A percentile compares a stretch with the other conserved stretches of the same genome.
phyloP scores from a whole-genome alignment of 192 early-diverging fungal genomes.

The Backusella circina region DNA sequence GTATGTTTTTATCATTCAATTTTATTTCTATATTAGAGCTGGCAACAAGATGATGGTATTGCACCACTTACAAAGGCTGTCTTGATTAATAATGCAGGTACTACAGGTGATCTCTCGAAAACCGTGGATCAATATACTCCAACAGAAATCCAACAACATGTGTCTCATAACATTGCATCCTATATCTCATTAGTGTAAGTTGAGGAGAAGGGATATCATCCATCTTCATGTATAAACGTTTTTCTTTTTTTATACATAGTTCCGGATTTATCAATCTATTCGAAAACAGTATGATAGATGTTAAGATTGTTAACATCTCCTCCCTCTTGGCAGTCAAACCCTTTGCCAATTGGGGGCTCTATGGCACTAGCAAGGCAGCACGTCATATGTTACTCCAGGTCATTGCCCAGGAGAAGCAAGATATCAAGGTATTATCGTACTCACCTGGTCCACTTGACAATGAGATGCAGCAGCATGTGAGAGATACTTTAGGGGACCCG shows the following conservation, averaged over 20 bases:
- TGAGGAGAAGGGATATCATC: too few species aligned
- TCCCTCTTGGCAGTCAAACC: slow-evolving; percentile 72
- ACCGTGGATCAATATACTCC: slow-evolving; percentile 46
- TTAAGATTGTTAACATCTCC: slow-evolving; percentile 73
- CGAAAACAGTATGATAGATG: slow-evolving; percentile 16
- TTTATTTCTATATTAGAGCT: too few species aligned
- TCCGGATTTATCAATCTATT: slow-evolving; percentile 38
- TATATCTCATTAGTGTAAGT: slow-evolving; percentile 47
- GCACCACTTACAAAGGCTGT: slow-evolving; percentile 28
- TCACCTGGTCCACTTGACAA: slow-evolving; percentile 88
- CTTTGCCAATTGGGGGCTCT: slow-evolving; percentile 78
- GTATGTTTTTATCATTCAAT: background rate
- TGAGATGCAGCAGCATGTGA: slow-evolving; percentile 75
- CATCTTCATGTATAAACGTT: background rate
- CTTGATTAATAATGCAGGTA: slow-evolving; percentile 79
- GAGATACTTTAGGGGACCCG: slow-evolving; percentile 60
- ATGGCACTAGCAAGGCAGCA: slow-evolving; percentile 78
- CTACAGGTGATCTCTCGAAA: slow-evolving; percentile 64
- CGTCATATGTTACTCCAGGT: slow-evolving; percentile 72
- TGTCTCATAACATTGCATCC: slow-evolving; percentile 57
- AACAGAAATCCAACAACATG: slow-evolving; percentile 46
- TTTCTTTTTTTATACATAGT: background rate
- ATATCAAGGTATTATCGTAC: slow-evolving; percentile 62
- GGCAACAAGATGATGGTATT: background rate
- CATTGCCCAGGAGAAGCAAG: slow-evolving; percentile 61